A percentile compares a stretch with the other conserved stretches of the same genome.
phyloP scores from a whole-genome alignment of 2,329 filamentous ascomycete genomes.

The Xylariomycetidae sp. region DNA sequence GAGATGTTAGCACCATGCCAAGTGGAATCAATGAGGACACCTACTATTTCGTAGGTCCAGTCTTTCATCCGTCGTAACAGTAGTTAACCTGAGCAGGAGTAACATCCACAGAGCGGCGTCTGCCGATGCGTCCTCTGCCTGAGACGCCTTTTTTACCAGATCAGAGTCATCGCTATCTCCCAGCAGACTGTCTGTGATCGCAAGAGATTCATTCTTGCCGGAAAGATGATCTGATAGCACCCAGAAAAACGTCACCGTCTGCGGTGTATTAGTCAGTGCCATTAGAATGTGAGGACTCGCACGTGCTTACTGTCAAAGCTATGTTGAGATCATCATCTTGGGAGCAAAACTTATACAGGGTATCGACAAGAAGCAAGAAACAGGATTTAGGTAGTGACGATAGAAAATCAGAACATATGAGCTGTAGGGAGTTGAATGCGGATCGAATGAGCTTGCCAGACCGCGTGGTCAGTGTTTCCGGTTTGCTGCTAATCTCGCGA shows the following conservation, averaged over 20 bases:
- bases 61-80: conserved; percentile 66
- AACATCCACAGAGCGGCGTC: conserved; percentile 75
- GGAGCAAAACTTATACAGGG: conserved; percentile 81
- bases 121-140: conserved; percentile 55
- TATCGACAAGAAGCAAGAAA: conserved; percentile 76
- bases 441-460: conserved; percentile 77
- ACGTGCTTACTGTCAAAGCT: conserved; percentile 70
- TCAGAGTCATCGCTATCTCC: conserved; percentile 51
- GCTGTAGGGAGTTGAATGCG: conserved; percentile 83
- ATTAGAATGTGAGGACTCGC: not conserved
- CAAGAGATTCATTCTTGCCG: conserved; percentile 51
- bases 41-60: conserved; percentile 73
- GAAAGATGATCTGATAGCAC: conserved; percentile 86
- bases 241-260: conserved; percentile 95
- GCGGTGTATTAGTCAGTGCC: conserved; percentile 9
- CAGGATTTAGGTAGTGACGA: conserved; percentile 66
- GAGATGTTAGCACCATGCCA: conserved; percentile 31
- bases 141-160: conserved; percentile 53
- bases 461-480: conserved; percentile 42
- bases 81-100: conserved; percentile 65
- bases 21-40: conserved; percentile 19
- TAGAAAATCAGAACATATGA: conserved; percentile 93
- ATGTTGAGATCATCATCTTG: conserved; percentile 94
- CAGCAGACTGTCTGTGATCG: conserved; percentile 54
- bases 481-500: conserved; percentile 24